Conservation (phyloP, 768 basidiomycete species). For the Rickenella mellea region DNA sequence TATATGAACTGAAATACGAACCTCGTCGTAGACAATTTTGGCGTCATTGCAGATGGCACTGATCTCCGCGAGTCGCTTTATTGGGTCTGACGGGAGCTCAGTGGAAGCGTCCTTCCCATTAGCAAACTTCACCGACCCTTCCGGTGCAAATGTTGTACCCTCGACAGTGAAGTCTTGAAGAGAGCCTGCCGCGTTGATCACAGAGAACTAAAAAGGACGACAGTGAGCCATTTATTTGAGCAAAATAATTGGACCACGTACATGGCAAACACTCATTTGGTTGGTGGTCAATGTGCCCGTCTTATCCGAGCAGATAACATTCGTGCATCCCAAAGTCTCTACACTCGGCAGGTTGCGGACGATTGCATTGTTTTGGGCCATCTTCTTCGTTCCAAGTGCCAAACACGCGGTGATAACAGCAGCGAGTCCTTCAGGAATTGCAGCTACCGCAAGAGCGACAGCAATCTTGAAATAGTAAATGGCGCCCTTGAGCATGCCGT, state of each 20-base stretch:
- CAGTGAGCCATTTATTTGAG: background rate
- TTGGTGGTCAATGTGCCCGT: slow-evolving; percentile 94
- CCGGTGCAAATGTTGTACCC: slow-evolving; percentile 87
- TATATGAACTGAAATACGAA: slow-evolving; percentile 24
- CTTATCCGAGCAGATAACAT: slow-evolving; percentile 98
- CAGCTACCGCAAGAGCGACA: slow-evolving; percentile 96
- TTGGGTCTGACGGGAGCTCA: slow-evolving; percentile 57
- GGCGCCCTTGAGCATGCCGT: slow-evolving; percentile 84
- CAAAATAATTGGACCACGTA: slow-evolving; percentile 20
- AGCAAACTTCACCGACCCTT: slow-evolving; percentile 60
- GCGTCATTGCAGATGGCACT: slow-evolving; percentile 92
- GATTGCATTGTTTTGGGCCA: slow-evolving; percentile 98
- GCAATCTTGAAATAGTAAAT: slow-evolving; percentile 99
- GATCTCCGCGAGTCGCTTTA: slow-evolving; percentile 85
- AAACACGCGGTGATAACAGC: slow-evolving; percentile 97
- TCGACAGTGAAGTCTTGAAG: slow-evolving; percentile 71
- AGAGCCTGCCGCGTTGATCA: slow-evolving; percentile 47
- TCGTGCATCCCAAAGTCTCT: slow-evolving; percentile 95
- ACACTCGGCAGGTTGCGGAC: slow-evolving; percentile 94
- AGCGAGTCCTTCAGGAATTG: slow-evolving; percentile 96
- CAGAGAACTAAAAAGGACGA: slow-evolving; percentile 53
- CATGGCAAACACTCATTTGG: slow-evolving; percentile 91
- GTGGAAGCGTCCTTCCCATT: slow-evolving; percentile 49
- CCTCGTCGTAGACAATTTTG: slow-evolving; percentile 75
- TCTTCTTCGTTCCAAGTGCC: slow-evolving; percentile 95